These are phyloP conservation scores for Dimocarpus longan DNA, from an alignment of 345 rosid genomes.

Conservation along the genomic window DNA sequence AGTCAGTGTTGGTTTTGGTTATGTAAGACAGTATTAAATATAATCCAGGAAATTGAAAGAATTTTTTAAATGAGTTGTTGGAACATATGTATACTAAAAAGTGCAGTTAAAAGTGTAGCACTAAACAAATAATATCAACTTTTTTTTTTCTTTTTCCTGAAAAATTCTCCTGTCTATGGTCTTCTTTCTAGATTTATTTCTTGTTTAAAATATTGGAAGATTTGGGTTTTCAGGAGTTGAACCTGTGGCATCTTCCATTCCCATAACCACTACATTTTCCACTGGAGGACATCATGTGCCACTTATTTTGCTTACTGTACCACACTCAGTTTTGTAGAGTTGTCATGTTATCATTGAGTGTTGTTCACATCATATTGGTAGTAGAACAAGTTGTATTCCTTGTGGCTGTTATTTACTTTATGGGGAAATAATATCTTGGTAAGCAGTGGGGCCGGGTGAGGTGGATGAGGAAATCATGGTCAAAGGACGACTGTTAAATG, in stretches of 20 bases:
- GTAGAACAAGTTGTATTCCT: too few relatives aligned
- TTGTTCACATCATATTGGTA: too few relatives aligned
- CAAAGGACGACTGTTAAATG: too few relatives aligned
- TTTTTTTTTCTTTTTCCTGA: neutral
- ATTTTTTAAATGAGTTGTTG: neutral
- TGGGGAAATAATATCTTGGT: too few relatives aligned
- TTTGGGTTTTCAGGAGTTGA: neutral
- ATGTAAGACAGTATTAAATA: neutral
- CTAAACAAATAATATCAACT: neutral
- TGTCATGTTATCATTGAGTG: too few relatives aligned
- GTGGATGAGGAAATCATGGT: too few relatives aligned
- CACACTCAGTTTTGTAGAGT: neutral
- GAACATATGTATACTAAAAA: neutral
- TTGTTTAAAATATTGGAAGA: neutral
- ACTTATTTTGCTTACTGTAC: neutral
- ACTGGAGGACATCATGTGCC: neutral
- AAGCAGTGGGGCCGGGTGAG: too few relatives aligned
- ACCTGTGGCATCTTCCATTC: neutral
- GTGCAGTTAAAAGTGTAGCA: neutral
- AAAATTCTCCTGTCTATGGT: neutral
- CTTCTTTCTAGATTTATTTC: neutral
- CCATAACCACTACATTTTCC: neutral
- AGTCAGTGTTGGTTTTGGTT: neutral
- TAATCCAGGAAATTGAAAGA: neutral
- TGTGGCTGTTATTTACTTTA: too few relatives aligned